A percentile compares a stretch with the other conserved stretches of the same genome.
Evolutionary conservation across 2,329 filamentous ascomycete species (phyloP).

Genomic region (Blastomyces percursus): DNA sequence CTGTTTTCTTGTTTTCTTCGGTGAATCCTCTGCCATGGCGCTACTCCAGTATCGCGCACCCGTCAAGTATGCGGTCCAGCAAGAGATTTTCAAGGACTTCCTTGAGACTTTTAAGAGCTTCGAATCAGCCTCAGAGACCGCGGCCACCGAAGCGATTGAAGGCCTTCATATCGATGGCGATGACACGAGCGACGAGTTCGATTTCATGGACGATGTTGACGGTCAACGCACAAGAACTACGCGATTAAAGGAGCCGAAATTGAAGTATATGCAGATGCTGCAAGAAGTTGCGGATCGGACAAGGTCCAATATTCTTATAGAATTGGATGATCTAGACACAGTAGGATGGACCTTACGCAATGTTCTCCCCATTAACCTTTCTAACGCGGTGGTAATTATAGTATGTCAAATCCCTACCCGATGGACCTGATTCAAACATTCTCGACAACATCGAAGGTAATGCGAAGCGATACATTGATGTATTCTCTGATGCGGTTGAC

Average conservation of each 20-base stretch:
- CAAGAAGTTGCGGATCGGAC: conserved; percentile 77
- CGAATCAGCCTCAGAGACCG: conserved; percentile 40
- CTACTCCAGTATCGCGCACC: conserved; percentile 67
- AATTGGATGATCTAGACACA: conserved; percentile 72
- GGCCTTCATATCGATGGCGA: conserved; percentile 80
- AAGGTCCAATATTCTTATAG: conserved; percentile 66
- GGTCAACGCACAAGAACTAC: conserved; percentile 34
- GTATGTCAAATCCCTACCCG: conserved; percentile 64
- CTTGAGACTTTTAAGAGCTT: conserved; percentile 72
- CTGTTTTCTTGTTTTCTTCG: not conserved
- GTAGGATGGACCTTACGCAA: not conserved
- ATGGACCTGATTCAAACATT: conserved; percentile 54
- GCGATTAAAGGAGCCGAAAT: conserved; percentile 49
- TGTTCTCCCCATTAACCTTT: not conserved
- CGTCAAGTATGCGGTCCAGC: conserved; percentile 80
- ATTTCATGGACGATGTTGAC: conserved; percentile 78
- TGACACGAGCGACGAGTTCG: conserved; percentile 78
- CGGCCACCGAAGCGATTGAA: conserved; percentile 68
- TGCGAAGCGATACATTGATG: conserved; percentile 89
- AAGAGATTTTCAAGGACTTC: conserved; percentile 73
- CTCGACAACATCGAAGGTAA: conserved; percentile 81
- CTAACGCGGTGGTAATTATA: conserved; percentile 25
- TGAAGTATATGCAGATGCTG: conserved; percentile 81
- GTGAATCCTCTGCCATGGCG: conserved; percentile 52
- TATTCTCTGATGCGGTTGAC: conserved; percentile 80